Evolutionary conservation across 2,329 filamentous ascomycete species (phyloP), one percentile per base, ranked within the genome.

Genomic region (Periconia digitata): DNA sequence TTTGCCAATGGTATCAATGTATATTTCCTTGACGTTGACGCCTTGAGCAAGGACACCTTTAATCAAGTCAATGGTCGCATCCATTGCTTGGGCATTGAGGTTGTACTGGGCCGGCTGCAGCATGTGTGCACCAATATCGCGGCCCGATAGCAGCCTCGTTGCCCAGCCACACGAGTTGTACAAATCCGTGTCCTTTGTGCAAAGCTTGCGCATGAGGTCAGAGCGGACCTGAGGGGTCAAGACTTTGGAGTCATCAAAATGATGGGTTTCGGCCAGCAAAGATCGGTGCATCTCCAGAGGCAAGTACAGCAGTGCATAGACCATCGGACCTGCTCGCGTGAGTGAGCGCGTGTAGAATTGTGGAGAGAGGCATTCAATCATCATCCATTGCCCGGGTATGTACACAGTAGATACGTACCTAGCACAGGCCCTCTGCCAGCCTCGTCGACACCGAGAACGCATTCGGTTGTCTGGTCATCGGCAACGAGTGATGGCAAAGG

Each of bases 241-340:
- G 5, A 91, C 89, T 75, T 97, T 97, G 69, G 89, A 95, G 78
- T 97, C 92, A 77, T 96, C 88, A 74, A 96, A 96, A 76, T 86
- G 88, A 76, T 96, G 87, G 3, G 85, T 84, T 29, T 83, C 74
- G 43, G 89, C 87, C 18, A 97, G 85, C 22, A 96, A 83, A 1
- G 87, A 80, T 65, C 86, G 85, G 54, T 86, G 81, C 29, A 79
- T 68, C 21, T 86, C 82, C 22, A 85, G 76, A 0, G 84, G 79
- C 2, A 89, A 72, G 43, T 95, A 95, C 56, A 95, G 89, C 27
- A 84, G 75, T 41, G 77, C 81, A 68, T 86, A 86, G 44, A 87
- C 82, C 84, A 85, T 87, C 16, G 83, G 85, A 21, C 81, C 78
- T 79, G 48, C 41, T 35, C 55, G 50, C 37, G 62, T 62, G 5